phyloP scores from a whole-genome alignment of 192 early-diverging fungal genomes.

The Backusella westeae region DNA sequence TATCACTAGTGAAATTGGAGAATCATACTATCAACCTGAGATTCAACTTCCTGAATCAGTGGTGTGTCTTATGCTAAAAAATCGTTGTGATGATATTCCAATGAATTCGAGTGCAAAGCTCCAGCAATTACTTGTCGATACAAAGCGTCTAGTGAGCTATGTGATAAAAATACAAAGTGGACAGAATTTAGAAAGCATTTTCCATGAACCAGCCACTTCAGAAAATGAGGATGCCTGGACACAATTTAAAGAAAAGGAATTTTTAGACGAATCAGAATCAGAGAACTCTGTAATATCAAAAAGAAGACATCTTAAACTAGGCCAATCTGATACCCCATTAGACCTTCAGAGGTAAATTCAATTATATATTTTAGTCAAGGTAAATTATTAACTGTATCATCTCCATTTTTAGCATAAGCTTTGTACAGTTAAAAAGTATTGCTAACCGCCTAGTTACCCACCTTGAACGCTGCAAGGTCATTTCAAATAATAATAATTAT shows the following conservation, averaged over 20 bases:
- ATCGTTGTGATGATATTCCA: conserved; percentile 61
- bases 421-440: conserved; percentile 77
- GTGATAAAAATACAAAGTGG: conserved; percentile 85
- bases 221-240: conserved; percentile 74
- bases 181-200: conserved; percentile 76
- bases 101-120: conserved; percentile 41
- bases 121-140: conserved; percentile 77
- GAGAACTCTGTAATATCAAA: conserved; percentile 6
- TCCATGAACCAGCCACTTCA: conserved; percentile 67
- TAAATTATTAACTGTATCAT: not conserved
- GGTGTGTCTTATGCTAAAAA: conserved; percentile 65
- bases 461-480: conserved; percentile 76
- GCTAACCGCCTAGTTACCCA: conserved; percentile 81
- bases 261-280: not conserved
- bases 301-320: conserved; percentile 5
- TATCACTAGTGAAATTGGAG: conserved; percentile 67
- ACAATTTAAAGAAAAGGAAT: conserved; percentile 41
- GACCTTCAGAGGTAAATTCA: conserved; percentile 20
- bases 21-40: conserved; percentile 39
- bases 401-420: conserved; percentile 41
- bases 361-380: not conserved
- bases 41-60: conserved; percentile 43
- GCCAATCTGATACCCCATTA: conserved; percentile 5
- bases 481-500: conserved; percentile 74
- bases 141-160: conserved; percentile 82